A percentile compares a stretch with the other conserved stretches of the same genome.
Evolutionary conservation across 192 early-diverging fungal genomes (phyloP).

Genomic region (Backusella luteola): DNA sequence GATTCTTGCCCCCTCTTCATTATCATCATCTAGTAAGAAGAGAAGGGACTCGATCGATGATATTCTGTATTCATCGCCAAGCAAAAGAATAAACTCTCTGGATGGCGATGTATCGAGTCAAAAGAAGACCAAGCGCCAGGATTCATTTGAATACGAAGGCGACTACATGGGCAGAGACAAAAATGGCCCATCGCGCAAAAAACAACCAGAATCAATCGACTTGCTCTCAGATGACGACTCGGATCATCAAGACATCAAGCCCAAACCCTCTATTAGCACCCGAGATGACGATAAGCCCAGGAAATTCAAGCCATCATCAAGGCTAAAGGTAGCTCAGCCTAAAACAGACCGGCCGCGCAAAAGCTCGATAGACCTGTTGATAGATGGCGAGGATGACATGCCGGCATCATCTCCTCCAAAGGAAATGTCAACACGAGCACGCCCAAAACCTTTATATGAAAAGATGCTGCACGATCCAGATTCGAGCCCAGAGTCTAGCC

Average conservation of each 20-base stretch:
- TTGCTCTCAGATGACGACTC: not conserved
- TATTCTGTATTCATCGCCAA: not conserved
- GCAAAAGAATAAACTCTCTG: not conserved
- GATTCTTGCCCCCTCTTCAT: too few relatives aligned
- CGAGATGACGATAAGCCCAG: not conserved
- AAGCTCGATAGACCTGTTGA: not conserved
- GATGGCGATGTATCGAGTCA: not conserved
- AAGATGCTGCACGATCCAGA: not conserved
- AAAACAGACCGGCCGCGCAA: not conserved
- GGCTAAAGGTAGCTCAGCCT: not conserved
- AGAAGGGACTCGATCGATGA: too few relatives aligned
- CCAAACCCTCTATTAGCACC: not conserved
- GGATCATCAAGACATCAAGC: not conserved
- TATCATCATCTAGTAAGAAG: too few relatives aligned
- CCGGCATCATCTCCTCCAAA: not conserved
- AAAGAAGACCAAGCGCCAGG: not conserved
- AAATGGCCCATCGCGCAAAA: not conserved
- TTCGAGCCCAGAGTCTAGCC: not conserved
- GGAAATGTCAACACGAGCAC: not conserved
- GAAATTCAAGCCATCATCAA: not conserved
- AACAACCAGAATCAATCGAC: not conserved
- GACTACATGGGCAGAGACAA: not conserved
- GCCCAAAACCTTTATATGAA: not conserved
- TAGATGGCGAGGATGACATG: not conserved
- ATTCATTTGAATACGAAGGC: not conserved